Percentiles rank a stretch among this genome's conserved stretches.
phyloP scores from a whole-genome alignment of 768 basidiomycete species.

The Macrolepiota dolichaula region DNA sequence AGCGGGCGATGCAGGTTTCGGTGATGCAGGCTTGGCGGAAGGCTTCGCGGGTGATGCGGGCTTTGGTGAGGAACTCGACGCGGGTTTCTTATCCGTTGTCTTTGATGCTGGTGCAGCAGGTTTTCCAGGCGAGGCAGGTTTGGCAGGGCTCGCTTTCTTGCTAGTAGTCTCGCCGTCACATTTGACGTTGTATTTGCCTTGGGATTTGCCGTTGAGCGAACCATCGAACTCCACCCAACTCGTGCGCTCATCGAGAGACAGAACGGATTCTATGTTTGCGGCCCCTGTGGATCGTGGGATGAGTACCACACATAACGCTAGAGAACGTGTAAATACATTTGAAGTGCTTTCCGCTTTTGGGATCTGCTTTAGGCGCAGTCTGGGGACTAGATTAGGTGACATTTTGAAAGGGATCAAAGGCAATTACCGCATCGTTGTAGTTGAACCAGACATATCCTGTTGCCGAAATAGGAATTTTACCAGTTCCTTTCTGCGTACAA shows the following conservation, averaged over 20 bases:
- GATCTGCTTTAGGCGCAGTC: no score
- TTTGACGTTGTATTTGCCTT: not conserved
- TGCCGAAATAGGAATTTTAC: conserved; percentile 9
- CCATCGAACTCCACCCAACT: conserved; percentile 9
- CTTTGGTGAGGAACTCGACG: no score
- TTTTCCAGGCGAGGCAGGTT: conserved; percentile 11
- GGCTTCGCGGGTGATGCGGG: no score
- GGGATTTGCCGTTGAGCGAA: not conserved
- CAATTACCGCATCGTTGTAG: conserved; percentile 8
- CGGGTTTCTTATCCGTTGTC: no score
- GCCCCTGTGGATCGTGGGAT: no score
- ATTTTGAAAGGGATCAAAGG: not conserved
- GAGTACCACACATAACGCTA: not conserved
- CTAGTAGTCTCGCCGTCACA: not conserved
- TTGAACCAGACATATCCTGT: conserved; percentile 17
- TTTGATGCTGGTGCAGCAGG: conserved; percentile 12
- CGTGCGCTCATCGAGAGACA: no score
- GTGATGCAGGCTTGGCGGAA: no score
- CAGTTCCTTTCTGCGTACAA: conserved; percentile 11
- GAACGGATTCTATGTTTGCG: no score
- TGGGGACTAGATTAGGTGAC: no score
- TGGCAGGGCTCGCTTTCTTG: not conserved
- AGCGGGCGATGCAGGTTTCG: no score
- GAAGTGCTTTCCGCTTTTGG: conserved; percentile 9
- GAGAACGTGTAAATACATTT: not conserved